Evolutionary conservation across 345 rosid species (phyloP), one percentile per base, ranked within the genome.

Genomic region (Ceriops decandra): DNA sequence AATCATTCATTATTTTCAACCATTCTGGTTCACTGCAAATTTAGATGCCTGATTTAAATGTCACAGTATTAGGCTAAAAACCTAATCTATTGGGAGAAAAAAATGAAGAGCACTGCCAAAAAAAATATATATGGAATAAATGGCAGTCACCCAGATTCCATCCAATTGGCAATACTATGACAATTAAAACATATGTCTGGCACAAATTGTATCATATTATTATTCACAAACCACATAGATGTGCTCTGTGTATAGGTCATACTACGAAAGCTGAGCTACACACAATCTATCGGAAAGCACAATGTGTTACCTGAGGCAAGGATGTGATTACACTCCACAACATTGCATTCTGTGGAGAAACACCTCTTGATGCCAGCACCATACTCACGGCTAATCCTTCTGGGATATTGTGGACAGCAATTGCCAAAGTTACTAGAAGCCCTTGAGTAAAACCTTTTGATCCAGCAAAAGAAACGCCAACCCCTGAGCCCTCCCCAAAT

Each of bases 371-470:
- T 52, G 98, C 89, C 71, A 95, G 95, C 67, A 95, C 92, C 99
- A 95, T 95, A 80, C 99, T 95, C 74, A 95, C 97, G 73, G 99
- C 99, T 68, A 92, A 82, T 54, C 99, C 99, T 83, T 95, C 98
- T 0, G 98, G 98, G 75, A 95, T 92, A 74, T 95, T 95, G 77
- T 95, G 99, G 62, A 95, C 98, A 53, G 98, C 98, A 67, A 95
- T 92, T 69, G 98, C 99, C 81, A 95, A 81, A 66, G 99, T 92
- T 67, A 95, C 97, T 77, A 95, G 71, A 76, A 95, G 98, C 64
- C 99, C 99, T 86, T 92, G 98, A 70, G 89, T 77, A 72, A 95
- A 90, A 36, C 98, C 98, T 83, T 90, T 95, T 60, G 98, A 85
- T 69, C 99, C 97, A 42, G 98, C 99, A 68, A 95, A 95, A n/a